phyloP scores from a whole-genome alignment of 257 asterid species.

The Verbascum thapsus region DNA sequence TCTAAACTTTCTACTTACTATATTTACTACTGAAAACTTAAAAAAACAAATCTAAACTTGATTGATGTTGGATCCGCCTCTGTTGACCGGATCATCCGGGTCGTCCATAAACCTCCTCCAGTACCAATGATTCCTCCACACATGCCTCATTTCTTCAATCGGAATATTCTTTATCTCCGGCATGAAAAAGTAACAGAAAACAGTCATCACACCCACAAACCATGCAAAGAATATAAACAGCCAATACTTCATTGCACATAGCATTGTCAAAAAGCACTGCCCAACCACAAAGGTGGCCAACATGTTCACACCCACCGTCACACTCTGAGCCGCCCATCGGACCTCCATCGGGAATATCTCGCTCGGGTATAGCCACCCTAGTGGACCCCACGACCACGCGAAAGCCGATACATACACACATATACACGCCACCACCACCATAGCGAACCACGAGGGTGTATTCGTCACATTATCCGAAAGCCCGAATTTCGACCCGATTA shows the following conservation, averaged over 20 bases:
- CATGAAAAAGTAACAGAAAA: too few relatives aligned
- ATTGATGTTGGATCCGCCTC: too few relatives aligned
- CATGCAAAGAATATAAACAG: too few relatives aligned
- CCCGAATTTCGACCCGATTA: constrained; percentile 2
- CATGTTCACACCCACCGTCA: constrained; percentile 15
- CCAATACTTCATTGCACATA: too few relatives aligned
- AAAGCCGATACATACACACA: constrained; percentile 7
- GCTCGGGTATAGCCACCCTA: constrained; percentile 21
- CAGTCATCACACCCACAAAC: too few relatives aligned
- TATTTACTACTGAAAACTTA: too few relatives aligned
- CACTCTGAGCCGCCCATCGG: constrained; percentile 3
- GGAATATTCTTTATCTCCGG: constrained; percentile 4
- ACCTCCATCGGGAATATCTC: constrained; percentile 14
- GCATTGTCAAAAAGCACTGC: not conserved
- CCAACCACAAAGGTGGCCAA: not conserved
- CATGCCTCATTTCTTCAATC: constrained; percentile 12
- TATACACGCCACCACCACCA: constrained; percentile 1
- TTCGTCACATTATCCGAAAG: not conserved
- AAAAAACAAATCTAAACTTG: too few relatives aligned
- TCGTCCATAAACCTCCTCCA: not conserved
- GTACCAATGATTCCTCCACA: constrained; percentile 17
- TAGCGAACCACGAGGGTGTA: not conserved
- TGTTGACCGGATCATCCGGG: too few relatives aligned
- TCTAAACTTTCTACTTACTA: too few relatives aligned
- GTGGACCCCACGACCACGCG: constrained; percentile 23